Evolutionary conservation across 805 yeast species (phyloP), one percentile per base, ranked within the genome.

Genomic region (Wickerhamomyces bovis): DNA sequence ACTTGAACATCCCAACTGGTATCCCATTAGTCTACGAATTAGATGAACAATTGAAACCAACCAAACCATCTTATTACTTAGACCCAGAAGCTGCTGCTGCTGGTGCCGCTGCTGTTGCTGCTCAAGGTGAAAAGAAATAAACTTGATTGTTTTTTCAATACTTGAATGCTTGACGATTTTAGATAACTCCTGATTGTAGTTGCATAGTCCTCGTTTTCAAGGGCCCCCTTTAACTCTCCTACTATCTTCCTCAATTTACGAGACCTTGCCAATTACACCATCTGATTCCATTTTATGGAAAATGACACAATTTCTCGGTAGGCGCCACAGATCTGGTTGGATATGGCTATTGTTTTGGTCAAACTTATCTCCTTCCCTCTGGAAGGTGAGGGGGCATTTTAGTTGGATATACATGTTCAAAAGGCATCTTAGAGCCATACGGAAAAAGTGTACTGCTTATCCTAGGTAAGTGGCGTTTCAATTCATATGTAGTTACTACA

Each of bases 11-110:
- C 68, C 97, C 98, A 73, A 90, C 97, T 61, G 98, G 97, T 78
- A 92, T 90, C 59, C 98, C 98, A 67, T 82, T 90, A 74, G 97
- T 92, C 53, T 92, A 86, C 76, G 97, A 92, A 76, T 82, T 90
- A 66, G 97, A 90, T 69, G 85, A 78, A 45, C 66, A 78, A 64
- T 81, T 90, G 73, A 80, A 81, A 73, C 97, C 97, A 73, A 76
- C 83, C 67, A 89, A 89, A 83, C 85, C 89, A 60, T 82, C 95
- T 61, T 89, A 90, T 81, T 90, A 90, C 83, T 84, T 90, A 73
- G 98, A 90, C 76, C 98, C 98, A 64, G 97, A 89, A 77, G 98
- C 97, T 65, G 98, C 98, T 65, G 96, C 90, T 56, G 97, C 97
- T 47, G 98, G 98, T 79, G 98, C 97, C 57, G 97, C 97, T 66